A percentile compares a stretch with the other conserved stretches of the same genome.
Conservation (phyloP, 495 filamentous ascomycete species). For the Annulohypoxylon nitens region DNA sequence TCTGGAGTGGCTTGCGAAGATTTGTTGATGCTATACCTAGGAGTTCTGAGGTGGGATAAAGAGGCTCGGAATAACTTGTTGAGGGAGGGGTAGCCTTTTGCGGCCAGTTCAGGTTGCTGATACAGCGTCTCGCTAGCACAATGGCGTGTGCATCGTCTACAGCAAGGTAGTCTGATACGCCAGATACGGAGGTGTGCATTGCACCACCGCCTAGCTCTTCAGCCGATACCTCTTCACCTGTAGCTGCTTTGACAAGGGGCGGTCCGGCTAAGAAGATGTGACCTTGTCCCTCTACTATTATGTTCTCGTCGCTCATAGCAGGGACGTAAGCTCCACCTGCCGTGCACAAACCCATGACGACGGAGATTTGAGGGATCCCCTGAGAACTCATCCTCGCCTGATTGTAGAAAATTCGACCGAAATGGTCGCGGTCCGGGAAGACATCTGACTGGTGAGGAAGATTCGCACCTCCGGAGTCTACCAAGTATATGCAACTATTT, state of each 20-base stretch:
- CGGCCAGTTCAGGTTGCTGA: conserved; percentile 91
- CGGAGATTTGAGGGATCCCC: conserved; percentile 92
- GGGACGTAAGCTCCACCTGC: conserved; percentile 97
- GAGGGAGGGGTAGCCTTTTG: conserved; percentile 42
- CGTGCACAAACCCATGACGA: conserved; percentile 98
- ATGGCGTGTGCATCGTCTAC: conserved; percentile 95
- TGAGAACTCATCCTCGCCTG: conserved; percentile 90
- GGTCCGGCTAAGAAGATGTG: conserved; percentile 97
- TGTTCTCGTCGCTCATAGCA: conserved; percentile 96
- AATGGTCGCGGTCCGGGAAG: conserved; percentile 95
- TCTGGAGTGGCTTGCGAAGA: conserved; percentile 83
- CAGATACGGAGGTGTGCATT: conserved; percentile 89
- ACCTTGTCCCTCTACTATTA: conserved; percentile 94
- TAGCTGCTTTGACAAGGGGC: conserved; percentile 95
- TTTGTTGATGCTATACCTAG: conserved; percentile 91
- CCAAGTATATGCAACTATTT: conserved; percentile 87
- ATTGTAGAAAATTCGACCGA: conserved; percentile 98
- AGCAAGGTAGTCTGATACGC: conserved; percentile 97
- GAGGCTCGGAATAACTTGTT: conserved; percentile 70
- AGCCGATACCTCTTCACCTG: conserved; percentile 90
- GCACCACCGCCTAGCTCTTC: conserved; percentile 96
- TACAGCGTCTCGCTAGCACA: conserved; percentile 83
- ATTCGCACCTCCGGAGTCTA: conserved; percentile 96
- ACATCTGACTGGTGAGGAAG: conserved; percentile 96
- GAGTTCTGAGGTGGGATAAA: conserved; percentile 86